Evolutionary conservation across 108 stramenopile species (phyloP).

Genomic region (Fistulifera solaris): DNA sequence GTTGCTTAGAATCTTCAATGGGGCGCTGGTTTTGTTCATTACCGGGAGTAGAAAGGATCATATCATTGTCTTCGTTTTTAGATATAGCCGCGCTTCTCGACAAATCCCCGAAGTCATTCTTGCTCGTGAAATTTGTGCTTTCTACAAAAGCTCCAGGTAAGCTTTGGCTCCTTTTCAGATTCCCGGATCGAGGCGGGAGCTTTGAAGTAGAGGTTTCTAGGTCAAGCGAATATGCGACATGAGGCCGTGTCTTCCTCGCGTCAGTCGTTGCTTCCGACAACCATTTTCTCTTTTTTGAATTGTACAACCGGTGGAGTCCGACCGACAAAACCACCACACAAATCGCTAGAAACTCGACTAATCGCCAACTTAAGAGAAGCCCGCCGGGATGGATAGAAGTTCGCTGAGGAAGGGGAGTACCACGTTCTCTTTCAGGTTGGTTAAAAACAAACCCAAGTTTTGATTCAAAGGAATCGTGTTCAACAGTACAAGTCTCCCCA

Average conservation of each 20-base stretch:
- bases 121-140: slow-evolving; percentile 9
- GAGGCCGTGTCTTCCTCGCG: no score
- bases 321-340: background rate
- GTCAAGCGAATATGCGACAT: slow-evolving; percentile 2
- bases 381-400: slow-evolving; percentile 6
- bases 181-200: background rate
- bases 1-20: background rate
- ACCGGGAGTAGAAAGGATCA: background rate
- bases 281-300: slow-evolving; percentile 17
- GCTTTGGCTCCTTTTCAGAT: slow-evolving; percentile 8
- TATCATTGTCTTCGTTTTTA: no score
- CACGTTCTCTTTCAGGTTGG: background rate
- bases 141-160: slow-evolving; percentile 2
- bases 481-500: background rate
- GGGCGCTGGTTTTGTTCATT: background rate
- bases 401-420: background rate
- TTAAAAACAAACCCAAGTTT: background rate
- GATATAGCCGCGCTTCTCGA: no score
- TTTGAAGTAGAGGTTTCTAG: background rate
- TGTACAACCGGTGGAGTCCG: slow-evolving; percentile 4
- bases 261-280: background rate
- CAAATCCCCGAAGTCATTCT: no score
- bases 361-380: slow-evolving; percentile 18
- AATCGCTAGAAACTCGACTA: slow-evolving; percentile 1
- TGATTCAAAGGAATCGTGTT: background rate